phyloP scores from a whole-genome alignment of 2,329 filamentous ascomycete genomes.

The Verticillium dahliae region DNA sequence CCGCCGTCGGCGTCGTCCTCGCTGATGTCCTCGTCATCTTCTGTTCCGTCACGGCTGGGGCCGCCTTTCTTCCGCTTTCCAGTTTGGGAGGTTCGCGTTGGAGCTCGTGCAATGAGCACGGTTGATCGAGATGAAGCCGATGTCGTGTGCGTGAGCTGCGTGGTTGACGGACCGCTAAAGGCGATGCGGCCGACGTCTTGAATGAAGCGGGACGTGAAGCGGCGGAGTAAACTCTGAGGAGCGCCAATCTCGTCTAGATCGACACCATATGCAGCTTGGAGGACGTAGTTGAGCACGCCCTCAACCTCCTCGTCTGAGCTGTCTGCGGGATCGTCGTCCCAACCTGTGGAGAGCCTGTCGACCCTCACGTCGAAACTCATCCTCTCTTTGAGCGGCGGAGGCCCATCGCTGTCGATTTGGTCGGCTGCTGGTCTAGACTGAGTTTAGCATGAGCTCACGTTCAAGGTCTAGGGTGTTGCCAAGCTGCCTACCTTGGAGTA shows the following conservation, averaged over 20 bases:
- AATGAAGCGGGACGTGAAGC: conserved; percentile 23
- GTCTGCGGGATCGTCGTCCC: conserved; percentile 18
- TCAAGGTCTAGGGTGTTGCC: background rate
- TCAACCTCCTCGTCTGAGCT: conserved; percentile 25
- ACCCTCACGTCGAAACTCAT: conserved; percentile 11
- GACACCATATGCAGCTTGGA: conserved; percentile 30
- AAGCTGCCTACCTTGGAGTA: conserved; percentile 6
- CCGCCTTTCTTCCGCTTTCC: conserved; percentile 29
- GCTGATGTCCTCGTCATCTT: conserved; percentile 25
- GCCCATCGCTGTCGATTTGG: background rate
- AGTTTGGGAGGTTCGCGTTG: background rate
- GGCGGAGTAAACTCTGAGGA: conserved; percentile 18
- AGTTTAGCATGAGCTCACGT: background rate
- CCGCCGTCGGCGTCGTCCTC: conserved; percentile 23
- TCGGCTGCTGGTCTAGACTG: background rate
- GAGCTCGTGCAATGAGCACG: conserved; percentile 2
- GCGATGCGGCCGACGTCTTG: conserved; percentile 25
- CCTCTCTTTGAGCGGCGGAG: conserved; percentile 5
- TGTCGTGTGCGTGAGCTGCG: conserved; percentile 20
- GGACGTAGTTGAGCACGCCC: conserved; percentile 24
- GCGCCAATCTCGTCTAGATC: conserved; percentile 26
- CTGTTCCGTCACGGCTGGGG: conserved; percentile 15
- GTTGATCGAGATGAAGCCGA: conserved; percentile 22
- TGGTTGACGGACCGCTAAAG: conserved; percentile 16
- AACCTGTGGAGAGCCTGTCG: conserved; percentile 12